Conservation (phyloP, 2,329 filamentous ascomycete species). For the Calonectria crousiana region DNA sequence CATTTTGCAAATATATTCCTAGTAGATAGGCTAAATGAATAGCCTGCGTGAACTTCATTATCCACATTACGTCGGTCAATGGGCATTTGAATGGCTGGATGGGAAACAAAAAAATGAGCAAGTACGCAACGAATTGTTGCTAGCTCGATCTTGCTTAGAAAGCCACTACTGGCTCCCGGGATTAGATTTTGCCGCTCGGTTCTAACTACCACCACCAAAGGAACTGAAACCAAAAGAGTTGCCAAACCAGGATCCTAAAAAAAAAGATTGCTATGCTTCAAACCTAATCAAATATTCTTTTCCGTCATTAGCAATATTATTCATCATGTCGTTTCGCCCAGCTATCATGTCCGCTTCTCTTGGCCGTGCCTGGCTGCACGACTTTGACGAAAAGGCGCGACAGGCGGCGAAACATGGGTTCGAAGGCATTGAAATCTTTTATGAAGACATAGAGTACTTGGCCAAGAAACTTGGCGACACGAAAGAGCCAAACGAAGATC, state of each 20-base stretch:
- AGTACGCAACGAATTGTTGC: background rate
- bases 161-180: background rate
- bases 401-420: conserved; percentile 62
- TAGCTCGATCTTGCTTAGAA: background rate
- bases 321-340: conserved; percentile 15
- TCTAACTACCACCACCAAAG: background rate
- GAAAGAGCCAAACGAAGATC: conserved; percentile 42
- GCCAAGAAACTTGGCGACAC: conserved; percentile 57
- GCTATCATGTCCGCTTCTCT: conserved; percentile 27
- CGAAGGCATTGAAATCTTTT: conserved; percentile 77
- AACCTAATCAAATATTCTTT: background rate
- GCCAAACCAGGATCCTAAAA: background rate
- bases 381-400: conserved; percentile 73
- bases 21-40: background rate
- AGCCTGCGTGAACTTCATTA: background rate
- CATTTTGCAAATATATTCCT: background rate
- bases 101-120: background rate
- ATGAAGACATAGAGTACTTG: conserved; percentile 76
- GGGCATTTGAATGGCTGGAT: background rate
- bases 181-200: conserved; percentile 1
- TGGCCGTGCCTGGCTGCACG: conserved; percentile 58
- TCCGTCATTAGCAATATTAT: too few species aligned
- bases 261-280: background rate
- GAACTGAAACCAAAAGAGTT: background rate
- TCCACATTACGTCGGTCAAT: background rate